Evolutionary conservation across 106 monocot genomes (phyloP).

Genomic region (Dioscorea zingiberensis): DNA sequence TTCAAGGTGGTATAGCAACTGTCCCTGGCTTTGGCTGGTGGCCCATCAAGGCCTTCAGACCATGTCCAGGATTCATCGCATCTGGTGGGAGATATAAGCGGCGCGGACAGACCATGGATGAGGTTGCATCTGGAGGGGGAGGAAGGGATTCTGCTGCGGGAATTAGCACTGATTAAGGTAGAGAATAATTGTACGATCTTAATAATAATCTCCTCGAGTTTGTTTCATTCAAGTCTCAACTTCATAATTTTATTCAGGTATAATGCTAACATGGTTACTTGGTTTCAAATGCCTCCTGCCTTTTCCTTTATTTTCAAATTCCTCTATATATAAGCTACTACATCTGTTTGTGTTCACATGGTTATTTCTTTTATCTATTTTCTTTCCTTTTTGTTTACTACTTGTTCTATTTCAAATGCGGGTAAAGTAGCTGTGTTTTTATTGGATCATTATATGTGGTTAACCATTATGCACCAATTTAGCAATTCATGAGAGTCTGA

Average conservation of each 20-base stretch:
- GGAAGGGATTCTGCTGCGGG: slow-evolving; percentile 25
- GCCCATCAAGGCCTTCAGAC: slow-evolving; percentile 88
- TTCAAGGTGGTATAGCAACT: slow-evolving; percentile 92
- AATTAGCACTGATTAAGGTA: slow-evolving; percentile 9
- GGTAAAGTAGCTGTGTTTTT: no score
- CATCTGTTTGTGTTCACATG: background rate
- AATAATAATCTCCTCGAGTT: no score
- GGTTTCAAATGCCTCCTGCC: background rate
- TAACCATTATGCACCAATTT: no score
- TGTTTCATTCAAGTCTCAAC: background rate
- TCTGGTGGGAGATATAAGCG: slow-evolving; percentile 80
- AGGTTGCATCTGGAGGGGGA: slow-evolving; percentile 67
- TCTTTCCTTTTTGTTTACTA: background rate
- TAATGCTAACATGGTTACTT: background rate
- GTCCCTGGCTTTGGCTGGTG: slow-evolving; percentile 98
- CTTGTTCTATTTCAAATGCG: no score
- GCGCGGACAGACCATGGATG: slow-evolving; percentile 91
- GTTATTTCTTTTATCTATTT: background rate
- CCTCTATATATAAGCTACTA: background rate
- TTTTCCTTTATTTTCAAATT: background rate
- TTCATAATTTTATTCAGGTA: background rate
- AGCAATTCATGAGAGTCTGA: no score
- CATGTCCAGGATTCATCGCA: slow-evolving; percentile 75
- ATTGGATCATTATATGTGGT: no score
- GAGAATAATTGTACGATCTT: slow-evolving; percentile 2